These are phyloP conservation scores for Pseudogymnoascus sp. DNA, from an alignment of 2,329 filamentous ascomycete genomes.

Conservation along the genomic window DNA sequence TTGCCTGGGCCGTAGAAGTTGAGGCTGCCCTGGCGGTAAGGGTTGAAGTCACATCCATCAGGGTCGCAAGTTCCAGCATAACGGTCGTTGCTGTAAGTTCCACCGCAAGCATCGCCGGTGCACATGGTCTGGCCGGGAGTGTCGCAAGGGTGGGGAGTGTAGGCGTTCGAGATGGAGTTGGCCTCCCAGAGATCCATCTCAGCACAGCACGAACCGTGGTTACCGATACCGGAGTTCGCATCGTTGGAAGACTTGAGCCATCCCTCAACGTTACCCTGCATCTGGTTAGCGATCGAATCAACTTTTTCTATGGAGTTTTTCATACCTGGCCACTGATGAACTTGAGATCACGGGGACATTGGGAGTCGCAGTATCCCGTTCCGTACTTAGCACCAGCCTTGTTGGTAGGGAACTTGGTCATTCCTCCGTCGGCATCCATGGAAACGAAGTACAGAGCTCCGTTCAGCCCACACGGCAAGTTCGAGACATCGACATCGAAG, in stretches of 20 bases:
- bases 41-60: conserved; percentile 57
- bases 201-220: conserved; percentile 55
- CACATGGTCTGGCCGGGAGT: conserved; percentile 39
- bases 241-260: conserved; percentile 43
- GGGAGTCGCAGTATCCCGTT: conserved; percentile 57
- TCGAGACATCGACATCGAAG: conserved; percentile 65
- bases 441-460: conserved; percentile 61
- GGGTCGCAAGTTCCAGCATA: conserved; percentile 52
- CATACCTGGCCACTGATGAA: conserved; percentile 45
- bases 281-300: conserved; percentile 18
- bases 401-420: conserved; percentile 42
- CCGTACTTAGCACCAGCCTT: conserved; percentile 53
- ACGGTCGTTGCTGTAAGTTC: conserved; percentile 34
- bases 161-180: conserved; percentile 50
- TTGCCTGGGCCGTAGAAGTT: conserved; percentile 49
- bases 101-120: conserved; percentile 33
- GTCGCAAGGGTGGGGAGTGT: conserved; percentile 52
- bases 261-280: conserved; percentile 46
- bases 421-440: conserved; percentile 57
- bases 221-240: conserved; percentile 44
- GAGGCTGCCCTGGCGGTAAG: conserved; percentile 50
- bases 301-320: conserved; percentile 17
- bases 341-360: conserved; percentile 46
- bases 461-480: conserved; percentile 62
- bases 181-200: conserved; percentile 66